Evolutionary conservation across 1,284 basidiomycete genomes (phyloP), one percentile per base, ranked within the genome.

Genomic region (Cutaneotrichosporon spelunceum): DNA sequence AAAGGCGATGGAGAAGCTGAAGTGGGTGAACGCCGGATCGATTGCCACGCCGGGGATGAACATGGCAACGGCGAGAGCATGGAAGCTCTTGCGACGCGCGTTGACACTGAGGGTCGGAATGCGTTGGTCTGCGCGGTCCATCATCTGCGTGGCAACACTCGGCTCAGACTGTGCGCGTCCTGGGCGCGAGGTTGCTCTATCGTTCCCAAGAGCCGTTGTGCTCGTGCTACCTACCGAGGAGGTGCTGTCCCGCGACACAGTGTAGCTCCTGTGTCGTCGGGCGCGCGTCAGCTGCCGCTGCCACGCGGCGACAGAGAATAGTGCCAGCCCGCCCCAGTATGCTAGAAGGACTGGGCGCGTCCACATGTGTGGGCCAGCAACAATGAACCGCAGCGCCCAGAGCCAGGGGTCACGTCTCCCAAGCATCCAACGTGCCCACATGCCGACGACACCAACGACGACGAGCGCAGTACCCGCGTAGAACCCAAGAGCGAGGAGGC

Each of bases 71-170:
- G 95, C 93, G 36, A 99, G 82, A 16, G 87, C 91, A 80, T 99
- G 96, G 81, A 99, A 99, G 79, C 90, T 97, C 79, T 99, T 99
- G 60, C 96, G 84, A 59, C 95, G 84, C n/a, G 91, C 91, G 76
- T 99, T 99, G 65, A 98, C 81, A 48, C 89, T 87, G 62, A 99
- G 80, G 24, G 89, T 91, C n/a, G 91, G 91, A 62, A 93, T 88
- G 62, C 86, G 86, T 77, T 90, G 91, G 77, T 93, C 88, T 2
- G 90, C 91, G 34, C 89, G 90, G 72, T 93, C 89, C 71, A 93
- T 81, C 69, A 91, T 81, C 69, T 92, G 90, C 16, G 86, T 88
- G n/a, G 89, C 90, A 4, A 78, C 78, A 2, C 47, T 19, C 1
- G 23, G 21, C n/a, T 14, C 44, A 45, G 21, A 29, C 27, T 19